phyloP scores from a whole-genome alignment of 2,329 filamentous ascomycete species.

The Pestalotiopsis sp. region DNA sequence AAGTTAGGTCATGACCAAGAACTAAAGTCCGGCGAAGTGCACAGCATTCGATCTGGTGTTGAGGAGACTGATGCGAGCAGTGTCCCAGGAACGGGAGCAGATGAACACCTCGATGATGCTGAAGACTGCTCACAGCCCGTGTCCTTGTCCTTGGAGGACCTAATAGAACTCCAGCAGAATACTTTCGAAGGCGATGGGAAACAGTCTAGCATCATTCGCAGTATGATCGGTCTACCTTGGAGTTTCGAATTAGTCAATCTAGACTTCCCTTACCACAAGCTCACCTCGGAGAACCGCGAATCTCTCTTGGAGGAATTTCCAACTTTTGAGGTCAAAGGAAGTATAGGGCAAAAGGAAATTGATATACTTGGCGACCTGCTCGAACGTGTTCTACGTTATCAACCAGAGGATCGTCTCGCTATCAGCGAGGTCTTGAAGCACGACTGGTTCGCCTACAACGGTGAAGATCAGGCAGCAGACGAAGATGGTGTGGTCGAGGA shows the following conservation, averaged over 20 bases:
- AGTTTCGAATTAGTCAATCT: background rate
- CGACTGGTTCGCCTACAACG: slow-evolving; percentile 2
- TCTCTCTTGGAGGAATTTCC: background rate
- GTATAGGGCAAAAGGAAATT: background rate
- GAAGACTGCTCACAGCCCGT: background rate
- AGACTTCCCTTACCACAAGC: background rate
- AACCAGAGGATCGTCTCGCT: background rate
- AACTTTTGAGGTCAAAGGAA: background rate
- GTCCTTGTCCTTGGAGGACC: background rate
- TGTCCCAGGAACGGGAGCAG: background rate
- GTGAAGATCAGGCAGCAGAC: background rate
- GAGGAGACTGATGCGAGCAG: background rate
- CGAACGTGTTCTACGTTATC: slow-evolving; percentile 1
- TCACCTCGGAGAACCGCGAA: background rate
- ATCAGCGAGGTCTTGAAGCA: slow-evolving; percentile 2
- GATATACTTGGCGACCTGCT: slow-evolving; percentile 8
- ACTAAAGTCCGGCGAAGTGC: too few species aligned
- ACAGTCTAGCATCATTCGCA: background rate
- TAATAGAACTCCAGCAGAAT: background rate
- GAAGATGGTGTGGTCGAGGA: background rate
- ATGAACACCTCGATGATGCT: background rate
- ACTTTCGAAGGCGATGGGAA: background rate
- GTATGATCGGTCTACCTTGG: background rate
- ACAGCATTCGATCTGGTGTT: too few species aligned
- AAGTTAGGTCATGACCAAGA: too few species aligned